phyloP scores from a whole-genome alignment of 2,329 filamentous ascomycete genomes.

The Penicillium sp. region DNA sequence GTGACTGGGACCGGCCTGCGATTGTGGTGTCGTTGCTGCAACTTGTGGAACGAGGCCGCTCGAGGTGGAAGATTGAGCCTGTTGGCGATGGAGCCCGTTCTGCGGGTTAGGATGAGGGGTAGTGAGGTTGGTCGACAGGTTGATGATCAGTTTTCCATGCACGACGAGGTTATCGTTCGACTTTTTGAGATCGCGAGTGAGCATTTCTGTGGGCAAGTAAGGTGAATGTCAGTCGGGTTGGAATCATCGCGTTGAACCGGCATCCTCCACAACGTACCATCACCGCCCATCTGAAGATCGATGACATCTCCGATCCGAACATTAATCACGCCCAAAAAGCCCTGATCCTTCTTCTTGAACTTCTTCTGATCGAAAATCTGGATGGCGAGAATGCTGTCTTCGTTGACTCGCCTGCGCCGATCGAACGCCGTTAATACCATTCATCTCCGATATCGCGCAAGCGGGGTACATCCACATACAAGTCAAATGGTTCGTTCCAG shows the following conservation, averaged over 20 bases:
- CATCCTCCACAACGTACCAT: conserved; percentile 63
- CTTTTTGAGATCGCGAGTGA: conserved; percentile 94
- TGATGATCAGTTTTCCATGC: conserved; percentile 95
- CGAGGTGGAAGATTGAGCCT: conserved; percentile 37
- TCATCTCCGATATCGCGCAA: conserved; percentile 1
- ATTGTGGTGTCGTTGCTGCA: conserved; percentile 25
- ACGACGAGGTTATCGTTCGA: conserved; percentile 97
- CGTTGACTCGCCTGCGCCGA: conserved; percentile 70
- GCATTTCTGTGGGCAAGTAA: conserved; percentile 67
- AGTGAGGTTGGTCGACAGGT: conserved; percentile 85
- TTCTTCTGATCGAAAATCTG: conserved; percentile 99
- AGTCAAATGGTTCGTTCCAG: conserved; percentile 99
- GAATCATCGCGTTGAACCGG: conserved; percentile 5
- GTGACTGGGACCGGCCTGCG: conserved; percentile 29
- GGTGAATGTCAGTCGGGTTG: conserved; percentile 15
- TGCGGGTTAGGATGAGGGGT: conserved; percentile 61
- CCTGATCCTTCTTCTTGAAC: conserved; percentile 99
- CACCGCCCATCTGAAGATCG: conserved; percentile 81
- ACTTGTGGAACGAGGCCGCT: conserved; percentile 40
- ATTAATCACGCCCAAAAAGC: conserved; percentile 96
- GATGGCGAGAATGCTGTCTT: conserved; percentile 94
- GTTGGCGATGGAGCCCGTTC: conserved; percentile 37
- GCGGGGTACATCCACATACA: conserved; percentile 59
- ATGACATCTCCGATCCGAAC: conserved; percentile 92
- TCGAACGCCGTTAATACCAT: conserved; percentile 12